Conservation (phyloP, 208 protist species). For the Ichthyophonus hoferi region DNA sequence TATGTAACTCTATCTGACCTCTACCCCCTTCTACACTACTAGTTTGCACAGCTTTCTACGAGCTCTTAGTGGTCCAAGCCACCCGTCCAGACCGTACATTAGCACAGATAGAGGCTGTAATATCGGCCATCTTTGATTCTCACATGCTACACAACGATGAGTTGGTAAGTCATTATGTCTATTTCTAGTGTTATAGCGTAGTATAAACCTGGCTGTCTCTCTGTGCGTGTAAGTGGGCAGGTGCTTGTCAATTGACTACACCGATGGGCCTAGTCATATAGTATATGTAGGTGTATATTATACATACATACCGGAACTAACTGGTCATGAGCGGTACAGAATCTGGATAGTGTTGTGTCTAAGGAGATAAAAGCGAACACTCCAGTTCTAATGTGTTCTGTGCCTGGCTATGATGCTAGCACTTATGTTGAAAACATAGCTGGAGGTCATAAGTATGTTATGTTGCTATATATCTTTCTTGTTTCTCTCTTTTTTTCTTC, state of each 20-base stretch:
- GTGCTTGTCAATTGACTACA: no score
- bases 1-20: no score
- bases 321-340: no score
- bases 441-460: conserved; percentile 50
- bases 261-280: no score
- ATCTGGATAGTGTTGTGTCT: conserved; percentile 64
- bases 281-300: no score
- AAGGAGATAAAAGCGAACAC: conserved; percentile 51
- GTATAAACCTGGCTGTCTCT: no score
- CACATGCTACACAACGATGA: not conserved
- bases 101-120: conserved; percentile 40
- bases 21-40: no score
- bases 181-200: not conserved
- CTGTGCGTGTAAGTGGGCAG: no score
- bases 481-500: conserved; percentile 38
- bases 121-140: conserved; percentile 59
- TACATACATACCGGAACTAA: no score
- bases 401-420: conserved; percentile 86
- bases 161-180: conserved; percentile 26
- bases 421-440: conserved; percentile 79
- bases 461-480: no score
- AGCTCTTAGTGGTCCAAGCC: conserved; percentile 62
- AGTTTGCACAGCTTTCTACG: conserved; percentile 34
- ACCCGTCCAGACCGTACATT: conserved; percentile 65
- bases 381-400: conserved; percentile 67